phyloP scores from a whole-genome alignment of 192 early-diverging fungal species.

The Coemansia sp. region DNA sequence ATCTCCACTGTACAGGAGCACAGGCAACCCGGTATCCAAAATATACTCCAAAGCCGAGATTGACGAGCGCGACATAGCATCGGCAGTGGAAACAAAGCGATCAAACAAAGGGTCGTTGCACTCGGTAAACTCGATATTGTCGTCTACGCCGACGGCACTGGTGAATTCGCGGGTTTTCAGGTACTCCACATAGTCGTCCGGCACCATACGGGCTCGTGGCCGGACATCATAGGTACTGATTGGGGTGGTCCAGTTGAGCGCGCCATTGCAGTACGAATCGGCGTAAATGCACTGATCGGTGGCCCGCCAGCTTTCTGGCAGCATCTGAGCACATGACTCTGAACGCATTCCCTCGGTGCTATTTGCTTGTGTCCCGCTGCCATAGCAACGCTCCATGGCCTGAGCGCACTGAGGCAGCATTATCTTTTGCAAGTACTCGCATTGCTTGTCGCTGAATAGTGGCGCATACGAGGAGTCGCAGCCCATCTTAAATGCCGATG shows the following conservation, averaged over 20 bases:
- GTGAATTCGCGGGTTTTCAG: conserved; percentile 54
- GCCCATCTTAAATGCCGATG: conserved; percentile 40
- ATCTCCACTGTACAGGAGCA: conserved; percentile 77
- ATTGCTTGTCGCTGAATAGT: conserved; percentile 20
- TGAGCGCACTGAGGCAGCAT: conserved; percentile 50
- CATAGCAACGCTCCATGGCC: conserved; percentile 57
- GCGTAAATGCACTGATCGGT: conserved; percentile 19
- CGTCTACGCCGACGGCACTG: conserved; percentile 54
- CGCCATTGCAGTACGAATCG: conserved; percentile 41
- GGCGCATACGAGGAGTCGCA: conserved; percentile 47
- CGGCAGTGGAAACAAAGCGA: conserved; percentile 34
- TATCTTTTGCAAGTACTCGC: conserved; percentile 36
- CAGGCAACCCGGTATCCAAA: conserved; percentile 55
- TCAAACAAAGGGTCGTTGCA: conserved; percentile 58
- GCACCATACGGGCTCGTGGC: conserved; percentile 54
- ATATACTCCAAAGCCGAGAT: conserved; percentile 50
- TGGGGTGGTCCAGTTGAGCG: conserved; percentile 52
- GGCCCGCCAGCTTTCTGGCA: conserved; percentile 22
- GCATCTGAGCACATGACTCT: conserved; percentile 9
- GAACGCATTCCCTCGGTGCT: conserved; percentile 26
- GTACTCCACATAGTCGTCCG: conserved; percentile 61
- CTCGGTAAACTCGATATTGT: conserved; percentile 30
- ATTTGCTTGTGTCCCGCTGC: conserved; percentile 2
- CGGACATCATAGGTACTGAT: conserved; percentile 70
- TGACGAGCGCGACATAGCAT: conserved; percentile 53